Conservation (phyloP, 768 basidiomycete species). For the Pleurotus citrinopileatus region DNA sequence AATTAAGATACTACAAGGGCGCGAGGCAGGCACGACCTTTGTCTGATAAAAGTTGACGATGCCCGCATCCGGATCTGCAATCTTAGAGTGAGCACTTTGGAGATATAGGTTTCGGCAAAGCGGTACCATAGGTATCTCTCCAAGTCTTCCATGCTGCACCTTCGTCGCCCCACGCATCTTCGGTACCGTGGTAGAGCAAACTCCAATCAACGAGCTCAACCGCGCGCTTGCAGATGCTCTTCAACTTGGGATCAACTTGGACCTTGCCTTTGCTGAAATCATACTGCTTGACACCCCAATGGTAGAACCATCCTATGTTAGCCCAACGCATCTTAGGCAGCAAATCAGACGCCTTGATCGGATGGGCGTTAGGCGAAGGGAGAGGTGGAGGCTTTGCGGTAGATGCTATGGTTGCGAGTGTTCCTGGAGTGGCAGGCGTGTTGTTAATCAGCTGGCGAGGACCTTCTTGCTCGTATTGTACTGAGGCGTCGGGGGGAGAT, state of each 20-base stretch:
- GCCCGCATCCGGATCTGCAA: constrained; percentile 87
- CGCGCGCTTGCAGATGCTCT: constrained; percentile 56
- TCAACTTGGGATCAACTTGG: constrained; percentile 54
- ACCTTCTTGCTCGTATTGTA: constrained; percentile 33
- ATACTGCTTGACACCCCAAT: constrained; percentile 96
- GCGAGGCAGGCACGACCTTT: constrained; percentile 37
- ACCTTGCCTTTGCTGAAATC: constrained; percentile 76
- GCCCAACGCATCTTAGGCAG: constrained; percentile 87
- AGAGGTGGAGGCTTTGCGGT: constrained; percentile 59
- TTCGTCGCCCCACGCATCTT: constrained; percentile 48
- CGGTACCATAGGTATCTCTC: constrained; percentile 75
- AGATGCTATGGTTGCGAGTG: constrained; percentile 47
- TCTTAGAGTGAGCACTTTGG: background rate
- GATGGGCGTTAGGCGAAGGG: constrained; percentile 60
- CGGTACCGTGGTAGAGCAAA: constrained; percentile 46
- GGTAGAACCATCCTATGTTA: constrained; percentile 94
- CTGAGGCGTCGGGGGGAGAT: constrained; percentile 14
- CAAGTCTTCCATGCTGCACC: constrained; percentile 71
- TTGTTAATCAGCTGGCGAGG: constrained; percentile 74
- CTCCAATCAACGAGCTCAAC: constrained; percentile 71
- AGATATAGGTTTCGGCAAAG: background rate
- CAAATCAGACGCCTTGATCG: constrained; percentile 51
- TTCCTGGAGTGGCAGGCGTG: constrained; percentile 57
- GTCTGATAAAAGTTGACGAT: constrained; percentile 95
- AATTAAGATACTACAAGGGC: background rate